Evolutionary conservation across 2,329 filamentous ascomycete genomes (phyloP), one percentile per base, ranked within the genome.

Genomic region (Alternaria viburni): DNA sequence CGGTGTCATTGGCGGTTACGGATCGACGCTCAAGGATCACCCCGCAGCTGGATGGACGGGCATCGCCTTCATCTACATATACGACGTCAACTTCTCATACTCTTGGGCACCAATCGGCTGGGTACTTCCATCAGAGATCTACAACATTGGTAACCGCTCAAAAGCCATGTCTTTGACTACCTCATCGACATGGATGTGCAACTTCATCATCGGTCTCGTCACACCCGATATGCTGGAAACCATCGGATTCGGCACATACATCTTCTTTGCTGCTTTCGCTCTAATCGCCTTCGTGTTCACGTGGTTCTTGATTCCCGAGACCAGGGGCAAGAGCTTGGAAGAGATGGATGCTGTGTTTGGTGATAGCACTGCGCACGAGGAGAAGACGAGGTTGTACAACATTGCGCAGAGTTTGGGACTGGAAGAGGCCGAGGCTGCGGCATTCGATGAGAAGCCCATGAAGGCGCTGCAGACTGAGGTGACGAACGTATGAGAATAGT

Each of bases 341-440:
- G 87, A 96, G 80, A 89, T 96, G 59, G 92, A 96, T 82, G 88
- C 87, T 83, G 93, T 94, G 89, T 89, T 94, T 85, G 91, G 93
- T 82, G 91, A 95, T 86, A 89, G 87, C 41, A 92, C 87, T 7
- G 90, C 91, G 46, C 88, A 91, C 66, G 66, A 74, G 47, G 71
- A 72, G 66, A 73, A 73, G 62, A 66, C 41, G 3, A 65, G 70
- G 41, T 3, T 73, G 23, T 68, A 65, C 17, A 57, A 58, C 2
- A 74, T 74, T 55, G 72, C 72, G 19, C 57, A 63, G 23, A 67
- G 66, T 32, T 25, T 74, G n/a, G 68, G 70, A 2, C 41, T 73
- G 6, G 64, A 58, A 19, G 69, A 67, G 23, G 67, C 61, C 3
- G 59, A 65, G 21, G 67, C 52, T 30, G 65, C 61, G n/a, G 65